Base-by-base conservation (phyloP, 768 basidiomycete species). In the Amanita pseudoporphyria region DNA sequence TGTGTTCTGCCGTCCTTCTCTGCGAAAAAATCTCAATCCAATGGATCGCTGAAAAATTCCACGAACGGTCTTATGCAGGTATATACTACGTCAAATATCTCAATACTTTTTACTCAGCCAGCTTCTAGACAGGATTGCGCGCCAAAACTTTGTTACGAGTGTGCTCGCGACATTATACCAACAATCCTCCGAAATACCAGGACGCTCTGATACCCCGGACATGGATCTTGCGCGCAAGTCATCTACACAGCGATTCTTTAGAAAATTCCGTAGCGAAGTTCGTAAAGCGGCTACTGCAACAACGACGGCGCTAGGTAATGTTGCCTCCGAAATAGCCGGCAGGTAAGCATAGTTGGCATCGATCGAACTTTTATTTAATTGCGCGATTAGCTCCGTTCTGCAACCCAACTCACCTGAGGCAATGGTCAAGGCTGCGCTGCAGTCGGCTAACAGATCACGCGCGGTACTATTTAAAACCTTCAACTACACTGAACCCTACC, bases 1-100 rank as follows among this genome's bases (percentile, higher is more conserved):
- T 93, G 42, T 87, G 81, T 59, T 64, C 83, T 0, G 74, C 74
- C 22, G 71, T 91, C 21, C 74, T 93, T 5, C 71, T 86, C 9
- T 82, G 76, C 48, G 90, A 93, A 64, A 96, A 96, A 60, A 78
- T 93, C 52, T 64, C 84, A 12, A 87, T 96, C 42, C 92, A 94
- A 62, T 81, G 81, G 71, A 91, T 95, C 56, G 84, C 84, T 40
- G 73, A 71, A 39, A 86, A 87, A 60, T 91, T 89, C 63, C 87
- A 91, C 60, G 84, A 87, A 60, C 68, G 80, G 43, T 83, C 81
- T 5, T 89, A 84, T 56, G 77, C 77, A 38, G 77, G 79, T 77
- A 36, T 18, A 67, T 56, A 5, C n/a, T 36, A 14, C 1, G 7
- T 37, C 32, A 19, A 33, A 33, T 14, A 13, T 38, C 30, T 32